Evolutionary conservation across 1,139 yeast species (phyloP).

Genomic region (Pichia terricola): DNA sequence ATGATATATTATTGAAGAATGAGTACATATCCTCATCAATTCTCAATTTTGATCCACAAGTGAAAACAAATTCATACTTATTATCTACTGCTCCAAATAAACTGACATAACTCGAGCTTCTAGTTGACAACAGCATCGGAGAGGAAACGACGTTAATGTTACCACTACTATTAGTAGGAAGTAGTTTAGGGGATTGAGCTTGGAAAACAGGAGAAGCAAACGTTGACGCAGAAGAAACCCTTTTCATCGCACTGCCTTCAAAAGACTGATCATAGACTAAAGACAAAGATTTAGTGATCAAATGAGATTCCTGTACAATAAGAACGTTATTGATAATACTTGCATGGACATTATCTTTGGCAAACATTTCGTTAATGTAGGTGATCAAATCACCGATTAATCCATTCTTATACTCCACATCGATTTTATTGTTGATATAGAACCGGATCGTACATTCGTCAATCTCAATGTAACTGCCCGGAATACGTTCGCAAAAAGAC

Average conservation of each 20-base stretch:
- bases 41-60: conserved; percentile 63
- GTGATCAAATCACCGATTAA: conserved; percentile 80
- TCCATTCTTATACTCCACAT: conserved; percentile 53
- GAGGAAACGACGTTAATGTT: not conserved
- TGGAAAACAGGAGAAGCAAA: conserved; percentile 15
- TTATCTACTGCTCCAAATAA: not conserved
- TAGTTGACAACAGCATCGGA: conserved; percentile 2
- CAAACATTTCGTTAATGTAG: conserved; percentile 71
- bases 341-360: conserved; percentile 64
- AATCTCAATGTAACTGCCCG: conserved; percentile 64
- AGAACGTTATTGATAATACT: conserved; percentile 59
- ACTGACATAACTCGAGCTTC: not conserved
- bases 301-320: conserved; percentile 52
- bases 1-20: conserved; percentile 35
- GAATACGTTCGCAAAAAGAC: conserved; percentile 67
- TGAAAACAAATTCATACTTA: conserved; percentile 34
- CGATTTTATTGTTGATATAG: conserved; percentile 59
- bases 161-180: not conserved
- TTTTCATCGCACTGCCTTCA: conserved; percentile 5
- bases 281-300: conserved; percentile 44
- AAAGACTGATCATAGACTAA: conserved; percentile 27
- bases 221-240: conserved; percentile 18
- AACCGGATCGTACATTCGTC: conserved; percentile 72
- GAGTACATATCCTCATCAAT: conserved; percentile 64
- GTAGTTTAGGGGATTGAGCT: conserved; percentile 7